Evolutionary conservation across 192 early-diverging fungal genomes (phyloP).

Genomic region (Backusella luteola): DNA sequence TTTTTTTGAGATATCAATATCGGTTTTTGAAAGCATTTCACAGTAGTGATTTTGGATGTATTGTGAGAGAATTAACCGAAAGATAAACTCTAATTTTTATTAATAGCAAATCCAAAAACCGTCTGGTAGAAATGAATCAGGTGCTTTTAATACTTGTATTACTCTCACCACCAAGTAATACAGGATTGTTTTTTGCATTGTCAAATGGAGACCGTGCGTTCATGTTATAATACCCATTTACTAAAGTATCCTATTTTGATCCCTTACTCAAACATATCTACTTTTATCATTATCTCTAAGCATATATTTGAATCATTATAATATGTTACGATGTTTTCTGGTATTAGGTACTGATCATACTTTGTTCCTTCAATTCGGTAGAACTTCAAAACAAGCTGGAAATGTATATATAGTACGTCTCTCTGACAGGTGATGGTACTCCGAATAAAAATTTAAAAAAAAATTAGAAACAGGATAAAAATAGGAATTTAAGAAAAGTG

Average conservation of each 20-base stretch:
- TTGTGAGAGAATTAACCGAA: neutral
- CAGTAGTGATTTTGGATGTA: neutral
- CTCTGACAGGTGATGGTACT: neutral
- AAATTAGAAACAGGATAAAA: conserved; percentile 3
- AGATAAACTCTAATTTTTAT: neutral
- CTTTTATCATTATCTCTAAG: neutral
- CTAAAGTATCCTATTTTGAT: neutral
- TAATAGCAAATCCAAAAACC: neutral
- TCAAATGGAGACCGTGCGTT: neutral
- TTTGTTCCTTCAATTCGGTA: neutral
- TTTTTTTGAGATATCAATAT: neutral
- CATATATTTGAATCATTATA: neutral
- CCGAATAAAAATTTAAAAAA: neutral
- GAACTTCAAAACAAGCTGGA: neutral
- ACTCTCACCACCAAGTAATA: neutral
- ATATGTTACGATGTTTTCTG: neutral
- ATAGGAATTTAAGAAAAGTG: neutral
- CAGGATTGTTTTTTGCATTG: neutral
- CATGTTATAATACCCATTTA: neutral
- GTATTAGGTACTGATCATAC: neutral
- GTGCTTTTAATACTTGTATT: neutral
- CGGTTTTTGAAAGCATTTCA: neutral
- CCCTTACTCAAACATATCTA: neutral
- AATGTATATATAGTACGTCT: neutral
- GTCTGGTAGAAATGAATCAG: neutral